These are phyloP conservation scores for Theobroma grandiflorum DNA, from an alignment of 441 rosid genomes.

Conservation along the genomic window DNA sequence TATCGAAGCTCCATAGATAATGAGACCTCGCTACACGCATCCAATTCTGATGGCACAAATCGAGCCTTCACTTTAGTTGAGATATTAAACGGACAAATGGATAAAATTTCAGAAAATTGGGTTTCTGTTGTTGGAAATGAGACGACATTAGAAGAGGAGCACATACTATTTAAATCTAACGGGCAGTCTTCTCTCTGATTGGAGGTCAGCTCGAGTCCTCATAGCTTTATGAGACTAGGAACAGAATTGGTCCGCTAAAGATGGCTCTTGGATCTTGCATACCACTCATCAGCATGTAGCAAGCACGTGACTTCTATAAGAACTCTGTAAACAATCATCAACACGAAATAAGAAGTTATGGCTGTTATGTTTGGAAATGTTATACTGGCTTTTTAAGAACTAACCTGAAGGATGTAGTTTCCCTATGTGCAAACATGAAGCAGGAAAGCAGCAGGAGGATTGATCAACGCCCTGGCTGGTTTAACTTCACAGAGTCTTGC, in stretches of 20 bases:
- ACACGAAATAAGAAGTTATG: background rate
- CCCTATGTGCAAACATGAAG: background rate
- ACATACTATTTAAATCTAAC: conserved; percentile 41
- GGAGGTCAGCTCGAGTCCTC: background rate
- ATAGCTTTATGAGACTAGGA: background rate
- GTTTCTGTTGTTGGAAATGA: conserved; percentile 59
- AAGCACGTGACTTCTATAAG: background rate
- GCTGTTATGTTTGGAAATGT: background rate
- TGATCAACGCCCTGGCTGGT: background rate
- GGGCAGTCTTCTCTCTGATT: conserved; percentile 12
- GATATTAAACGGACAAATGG: conserved; percentile 61
- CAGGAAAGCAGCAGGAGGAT: background rate
- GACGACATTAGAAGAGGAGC: conserved; percentile 58
- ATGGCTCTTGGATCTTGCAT: conserved; percentile 2
- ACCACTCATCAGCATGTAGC: background rate
- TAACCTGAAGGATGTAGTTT: background rate
- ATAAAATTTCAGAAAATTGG: conserved; percentile 78
- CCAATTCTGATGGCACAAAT: conserved; percentile 46
- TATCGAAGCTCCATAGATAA: conserved; percentile 16
- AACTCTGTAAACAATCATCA: background rate
- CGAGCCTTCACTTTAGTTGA: conserved; percentile 78
- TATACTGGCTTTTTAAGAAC: background rate
- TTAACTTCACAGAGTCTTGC: background rate
- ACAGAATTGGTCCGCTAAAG: background rate
- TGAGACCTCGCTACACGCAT: conserved; percentile 23